phyloP scores from a whole-genome alignment of 495 filamentous ascomycete species.

The Xylaria intraflava region DNA sequence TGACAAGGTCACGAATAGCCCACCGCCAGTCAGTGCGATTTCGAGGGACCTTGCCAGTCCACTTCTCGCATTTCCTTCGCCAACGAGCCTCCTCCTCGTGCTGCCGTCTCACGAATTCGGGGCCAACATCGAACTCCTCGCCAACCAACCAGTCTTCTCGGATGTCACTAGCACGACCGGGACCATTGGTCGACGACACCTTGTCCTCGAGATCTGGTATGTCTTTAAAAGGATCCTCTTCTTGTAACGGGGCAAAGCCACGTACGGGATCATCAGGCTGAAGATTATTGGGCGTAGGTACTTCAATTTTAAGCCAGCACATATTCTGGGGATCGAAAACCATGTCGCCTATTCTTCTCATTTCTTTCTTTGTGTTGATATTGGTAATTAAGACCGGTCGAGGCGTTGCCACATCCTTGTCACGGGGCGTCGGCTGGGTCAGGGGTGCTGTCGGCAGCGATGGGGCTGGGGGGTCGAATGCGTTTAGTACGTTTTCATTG shows the following conservation, averaged over 20 bases:
- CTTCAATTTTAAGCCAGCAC: conserved; percentile 79
- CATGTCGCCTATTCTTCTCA: conserved; percentile 92
- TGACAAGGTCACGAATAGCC: conserved; percentile 44
- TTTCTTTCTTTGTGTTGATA: conserved; percentile 63
- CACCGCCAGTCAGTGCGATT: conserved; percentile 43
- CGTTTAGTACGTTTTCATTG: conserved; percentile 75
- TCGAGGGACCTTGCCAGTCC: conserved; percentile 46
- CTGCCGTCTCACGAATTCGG: conserved; percentile 84
- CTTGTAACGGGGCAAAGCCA: conserved; percentile 72
- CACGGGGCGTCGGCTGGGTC: conserved; percentile 42
- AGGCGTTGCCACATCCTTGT: conserved; percentile 53
- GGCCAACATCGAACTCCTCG: conserved; percentile 96
- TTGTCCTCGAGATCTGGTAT: conserved; percentile 49
- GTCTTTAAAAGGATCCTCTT: conserved; percentile 52
- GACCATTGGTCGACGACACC: conserved; percentile 33
- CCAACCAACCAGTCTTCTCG: conserved; percentile 78
- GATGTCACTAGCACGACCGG: conserved; percentile 44
- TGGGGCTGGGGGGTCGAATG: conserved; percentile 58
- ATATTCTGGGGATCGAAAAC: conserved; percentile 94
- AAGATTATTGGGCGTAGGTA: conserved; percentile 27
- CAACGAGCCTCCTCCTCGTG: conserved; percentile 86
- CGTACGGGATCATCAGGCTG: conserved; percentile 52
- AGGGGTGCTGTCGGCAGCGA: conserved; percentile 42
- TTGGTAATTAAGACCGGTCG: conserved; percentile 93
- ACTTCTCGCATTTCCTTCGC: conserved; percentile 74